Base-by-base conservation (phyloP, 768 basidiomycete species). In the Naematelia aurantialba region DNA sequence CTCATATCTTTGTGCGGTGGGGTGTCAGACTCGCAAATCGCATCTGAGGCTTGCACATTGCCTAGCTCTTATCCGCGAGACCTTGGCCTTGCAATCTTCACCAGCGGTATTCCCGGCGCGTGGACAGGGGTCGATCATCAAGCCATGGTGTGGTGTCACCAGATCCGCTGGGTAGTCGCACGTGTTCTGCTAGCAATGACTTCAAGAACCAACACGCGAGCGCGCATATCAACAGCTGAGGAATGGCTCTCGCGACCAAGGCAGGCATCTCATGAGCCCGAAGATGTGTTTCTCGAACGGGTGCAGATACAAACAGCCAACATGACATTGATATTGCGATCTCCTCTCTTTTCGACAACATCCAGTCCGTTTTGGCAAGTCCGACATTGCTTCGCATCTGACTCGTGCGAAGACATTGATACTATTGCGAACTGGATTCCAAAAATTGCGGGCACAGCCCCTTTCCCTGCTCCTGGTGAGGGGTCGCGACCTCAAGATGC, bases 91-190 rank as follows among this genome's bases (percentile, higher is more conserved):
- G 59, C 75, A 0, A 81, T 93, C 3, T 94, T 96, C 71, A 88
- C 91, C 0, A 88, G 88, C 29, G 87, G 86, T 0, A 79, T 98
- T 24, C 88, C 93, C 49, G 89, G 90, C n/a, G 84, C 87, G 1
- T 94, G 92, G 89, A 90, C 93, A 1, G 90, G 91, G 1, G 89
- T 97, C 3, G 94, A 93, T 24, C 96, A 99, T 75, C 85, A 85
- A 44, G 93, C 89, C 60, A 93, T 97, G 84, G 91, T 98, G 3
- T 99, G 96, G 96, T 98, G 96, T 72, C 90, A 97, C 76, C 96
- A 99, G 78, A 86, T 97, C 10, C 87, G 96, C 42, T 90, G 87
- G 88, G 83, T 85, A 22, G 80, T 94, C 30, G 92, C 92, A 14
- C 82, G 89, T 53, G 84, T 85, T 19, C 85, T 86, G 24, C 78